Conservation (phyloP, 1,284 basidiomycete species). For the Mycosarcoma maydis region DNA sequence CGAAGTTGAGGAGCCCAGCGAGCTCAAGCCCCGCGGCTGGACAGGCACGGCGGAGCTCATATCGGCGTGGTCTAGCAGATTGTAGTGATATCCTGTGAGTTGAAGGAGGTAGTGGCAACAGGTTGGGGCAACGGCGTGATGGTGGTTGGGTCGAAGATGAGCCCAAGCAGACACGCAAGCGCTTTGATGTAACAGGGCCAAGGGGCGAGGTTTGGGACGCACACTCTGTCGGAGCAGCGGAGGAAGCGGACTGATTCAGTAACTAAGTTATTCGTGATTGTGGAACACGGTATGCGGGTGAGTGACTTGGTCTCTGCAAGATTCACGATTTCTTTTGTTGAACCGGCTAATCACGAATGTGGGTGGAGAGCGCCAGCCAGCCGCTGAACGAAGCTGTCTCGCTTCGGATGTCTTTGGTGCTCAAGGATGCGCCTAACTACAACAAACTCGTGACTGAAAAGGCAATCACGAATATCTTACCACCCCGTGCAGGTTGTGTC, state of each 20-base stretch:
- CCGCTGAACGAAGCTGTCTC: neutral
- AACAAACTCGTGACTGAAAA: too few relatives aligned
- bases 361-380: neutral
- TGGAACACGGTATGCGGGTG: neutral
- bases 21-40: constrained; percentile 21
- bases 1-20: constrained; percentile 21
- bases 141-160: neutral
- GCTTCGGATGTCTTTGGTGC: too few relatives aligned
- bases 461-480: neutral
- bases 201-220: too few relatives aligned
- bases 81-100: too few relatives aligned
- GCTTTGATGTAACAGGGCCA: too few relatives aligned
- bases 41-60: constrained; percentile 37
- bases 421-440: too few relatives aligned
- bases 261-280: too few relatives aligned
- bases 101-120: too few relatives aligned
- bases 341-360: neutral
- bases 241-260: neutral
- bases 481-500: neutral
- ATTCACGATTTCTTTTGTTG: neutral
- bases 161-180: neutral
- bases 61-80: too few relatives aligned
- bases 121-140: too few relatives aligned
- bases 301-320: neutral
- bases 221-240: too few relatives aligned